Percentiles rank a stretch among this genome's conserved stretches.
These are phyloP conservation scores for Teratosphaeria gauchensis DNA, from an alignment of 2,329 filamentous ascomycete species.

Conservation along the genomic window DNA sequence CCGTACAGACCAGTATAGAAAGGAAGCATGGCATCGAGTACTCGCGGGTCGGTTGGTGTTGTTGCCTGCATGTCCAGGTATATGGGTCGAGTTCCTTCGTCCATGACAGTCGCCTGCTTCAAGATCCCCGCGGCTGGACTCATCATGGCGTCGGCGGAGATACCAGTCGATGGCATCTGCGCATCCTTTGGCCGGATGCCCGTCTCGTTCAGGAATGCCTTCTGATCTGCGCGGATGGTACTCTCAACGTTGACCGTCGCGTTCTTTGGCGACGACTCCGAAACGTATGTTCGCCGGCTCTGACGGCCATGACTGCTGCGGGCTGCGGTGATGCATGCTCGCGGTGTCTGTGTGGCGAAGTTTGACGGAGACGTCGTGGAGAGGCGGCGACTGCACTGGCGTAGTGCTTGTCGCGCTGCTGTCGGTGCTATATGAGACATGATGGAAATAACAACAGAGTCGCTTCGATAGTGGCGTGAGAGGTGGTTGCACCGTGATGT, in stretches of 20 bases:
- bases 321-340: slow-evolving; percentile 27
- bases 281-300: slow-evolving; percentile 58
- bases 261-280: slow-evolving; percentile 67
- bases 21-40: slow-evolving; percentile 93
- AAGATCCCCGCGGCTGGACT: slow-evolving; percentile 66
- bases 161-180: slow-evolving; percentile 48
- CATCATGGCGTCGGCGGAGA: slow-evolving; percentile 58
- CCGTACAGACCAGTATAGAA: slow-evolving; percentile 90
- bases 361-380: slow-evolving; percentile 29
- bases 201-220: slow-evolving; percentile 57
- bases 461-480: background rate
- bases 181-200: slow-evolving; percentile 47
- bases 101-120: slow-evolving; percentile 86
- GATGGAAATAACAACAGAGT: slow-evolving; percentile 9
- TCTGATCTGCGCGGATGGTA: slow-evolving; percentile 77
- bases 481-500: background rate
- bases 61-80: slow-evolving; percentile 99
- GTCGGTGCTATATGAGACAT: slow-evolving; percentile 49
- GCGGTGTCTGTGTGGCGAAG: slow-evolving; percentile 32
- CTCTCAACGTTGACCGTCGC: slow-evolving; percentile 76
- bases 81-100: slow-evolving; percentile 84
- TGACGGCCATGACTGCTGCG: slow-evolving; percentile 7
- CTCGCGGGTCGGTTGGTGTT: slow-evolving; percentile 86
- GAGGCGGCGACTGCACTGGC: slow-evolving; percentile 44
- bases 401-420: slow-evolving; percentile 65